Base-by-base conservation (phyloP, 1,139 yeast genomes). In the Blastobotrys serpentis region DNA sequence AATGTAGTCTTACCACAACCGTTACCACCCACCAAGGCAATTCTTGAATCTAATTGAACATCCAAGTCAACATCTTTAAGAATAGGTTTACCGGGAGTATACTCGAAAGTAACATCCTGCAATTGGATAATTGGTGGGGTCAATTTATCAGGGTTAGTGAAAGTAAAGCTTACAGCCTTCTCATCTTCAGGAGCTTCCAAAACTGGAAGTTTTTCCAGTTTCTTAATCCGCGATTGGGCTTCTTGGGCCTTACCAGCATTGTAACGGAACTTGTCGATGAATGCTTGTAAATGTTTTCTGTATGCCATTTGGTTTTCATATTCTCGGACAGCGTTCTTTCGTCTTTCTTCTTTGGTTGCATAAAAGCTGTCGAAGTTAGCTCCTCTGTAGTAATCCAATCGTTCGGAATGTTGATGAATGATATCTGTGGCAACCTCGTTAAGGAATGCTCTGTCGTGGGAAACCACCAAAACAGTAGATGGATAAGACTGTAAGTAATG, bases 1-100 rank as follows among this genome's bases (percentile, higher is more conserved):
- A 92, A 73, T 1, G 98, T 92, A 10, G 98, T 90, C 70, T 92
- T 92, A 85, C 98, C 98, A 63, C 97, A 88, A 74, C 99, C 99
- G 68, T 92, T 92, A 56, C 97, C 98, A 77, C 99, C 99, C 51
- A 92, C 96, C 57, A 92, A 76, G 1, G 98, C 98, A 58, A 92
- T 86, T 69, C 98, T 80, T 2, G 97, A 89, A 61, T 89, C 88
- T 86, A 92, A 76, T 68, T 88, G 95, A 44, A 92, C 88, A 58
- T 89, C 96, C 57, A 92, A 69, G 59, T 89, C 96, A 36, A 90
- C 98, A 61, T 88, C 74, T 37, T 77, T 76, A 56, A 92, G 73
- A 42, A 81, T 62, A 16, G 85, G 71, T 56, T 81, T 82, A 3
- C 75, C 74, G 2, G 86, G 82, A 48, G 70, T 70, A 68, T 92